Conservation (phyloP, 345 rosid genomes). For the Brassica rapa region DNA sequence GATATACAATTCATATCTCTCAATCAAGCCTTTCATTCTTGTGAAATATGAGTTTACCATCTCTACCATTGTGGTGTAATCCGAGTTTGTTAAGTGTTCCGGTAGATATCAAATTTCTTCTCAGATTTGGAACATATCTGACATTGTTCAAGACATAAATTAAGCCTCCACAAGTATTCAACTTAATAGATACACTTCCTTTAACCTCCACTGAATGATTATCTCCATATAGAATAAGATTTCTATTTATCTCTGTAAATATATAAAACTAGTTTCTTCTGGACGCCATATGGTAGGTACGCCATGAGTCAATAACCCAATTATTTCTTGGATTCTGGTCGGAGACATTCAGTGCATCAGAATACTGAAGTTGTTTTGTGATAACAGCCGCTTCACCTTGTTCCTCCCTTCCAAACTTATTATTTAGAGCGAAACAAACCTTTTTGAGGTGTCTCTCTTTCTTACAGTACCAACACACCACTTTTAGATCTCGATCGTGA, state of each 20-base stretch:
- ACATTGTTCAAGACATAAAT: background rate
- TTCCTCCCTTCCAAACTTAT: background rate
- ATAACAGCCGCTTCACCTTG: background rate
- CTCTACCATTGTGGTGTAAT: background rate
- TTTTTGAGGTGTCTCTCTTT: background rate
- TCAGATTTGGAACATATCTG: background rate
- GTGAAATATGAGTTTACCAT: background rate
- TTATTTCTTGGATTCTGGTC: background rate
- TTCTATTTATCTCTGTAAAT: no score
- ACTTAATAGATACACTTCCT: background rate
- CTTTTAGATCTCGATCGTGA: background rate
- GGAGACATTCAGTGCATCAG: background rate
- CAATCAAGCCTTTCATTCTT: background rate
- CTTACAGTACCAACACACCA: background rate
- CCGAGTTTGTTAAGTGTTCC: background rate
- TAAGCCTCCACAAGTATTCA: background rate
- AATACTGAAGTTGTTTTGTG: background rate
- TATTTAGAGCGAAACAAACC: background rate
- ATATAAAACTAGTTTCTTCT: no score
- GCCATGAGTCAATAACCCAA: background rate
- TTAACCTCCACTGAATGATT: background rate
- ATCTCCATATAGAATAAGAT: background rate
- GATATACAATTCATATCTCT: background rate
- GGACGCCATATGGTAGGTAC: no score
- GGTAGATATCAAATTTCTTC: background rate